Evolutionary conservation across 768 basidiomycete species (phyloP).

Genomic region (Cystobasidium tubakii): DNA sequence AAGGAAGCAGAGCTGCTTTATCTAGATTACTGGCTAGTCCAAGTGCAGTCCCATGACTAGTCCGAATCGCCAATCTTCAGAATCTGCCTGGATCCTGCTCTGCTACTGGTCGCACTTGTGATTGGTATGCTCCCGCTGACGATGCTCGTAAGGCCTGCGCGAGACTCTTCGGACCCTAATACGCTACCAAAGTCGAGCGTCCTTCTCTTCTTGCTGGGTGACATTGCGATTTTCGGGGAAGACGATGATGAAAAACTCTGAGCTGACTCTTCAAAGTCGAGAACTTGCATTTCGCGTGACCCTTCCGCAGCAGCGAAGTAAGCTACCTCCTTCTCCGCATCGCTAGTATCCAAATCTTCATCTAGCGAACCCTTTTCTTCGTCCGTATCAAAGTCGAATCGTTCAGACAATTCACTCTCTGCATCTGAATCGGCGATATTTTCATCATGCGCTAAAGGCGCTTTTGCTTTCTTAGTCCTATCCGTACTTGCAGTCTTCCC

Average conservation of each 20-base stretch:
- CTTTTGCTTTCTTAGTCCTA: neutral
- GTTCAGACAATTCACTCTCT: neutral
- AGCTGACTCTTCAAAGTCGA: neutral
- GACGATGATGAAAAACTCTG: neutral
- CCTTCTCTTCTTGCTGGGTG: neutral
- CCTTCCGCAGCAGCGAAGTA: conserved; percentile 19
- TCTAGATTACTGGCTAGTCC: no score
- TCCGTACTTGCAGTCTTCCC: neutral
- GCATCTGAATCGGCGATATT: neutral
- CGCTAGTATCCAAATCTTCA: neutral
- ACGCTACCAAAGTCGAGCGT: neutral
- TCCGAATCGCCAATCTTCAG: neutral
- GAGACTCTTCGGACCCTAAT: neutral
- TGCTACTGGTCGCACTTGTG: neutral
- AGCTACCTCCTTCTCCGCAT: neutral
- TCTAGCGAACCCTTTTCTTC: neutral
- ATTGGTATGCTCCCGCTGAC: neutral
- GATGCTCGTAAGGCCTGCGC: neutral
- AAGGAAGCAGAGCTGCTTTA: no score
- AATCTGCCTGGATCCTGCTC: neutral
- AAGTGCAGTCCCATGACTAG: no score
- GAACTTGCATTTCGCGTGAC: conserved; percentile 8
- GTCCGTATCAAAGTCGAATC: conserved; percentile 20
- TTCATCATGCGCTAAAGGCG: neutral
- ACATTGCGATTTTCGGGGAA: neutral